phyloP scores from a whole-genome alignment of 2,329 filamentous ascomycete species.

The Fusarium sp. region DNA sequence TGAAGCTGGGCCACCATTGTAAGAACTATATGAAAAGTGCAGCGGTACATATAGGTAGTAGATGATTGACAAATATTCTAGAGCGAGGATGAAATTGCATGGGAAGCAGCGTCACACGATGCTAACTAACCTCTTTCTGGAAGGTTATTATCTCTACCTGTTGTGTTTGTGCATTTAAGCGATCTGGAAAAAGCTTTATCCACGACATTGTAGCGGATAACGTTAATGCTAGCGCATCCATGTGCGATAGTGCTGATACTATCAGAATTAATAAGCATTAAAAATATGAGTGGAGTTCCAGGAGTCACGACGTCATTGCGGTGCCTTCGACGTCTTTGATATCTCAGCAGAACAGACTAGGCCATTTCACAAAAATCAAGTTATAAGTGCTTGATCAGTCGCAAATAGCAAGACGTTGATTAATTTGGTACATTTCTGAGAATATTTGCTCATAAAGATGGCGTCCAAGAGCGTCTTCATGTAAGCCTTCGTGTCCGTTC shows the following conservation, averaged over 20 bases:
- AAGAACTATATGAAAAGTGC: too few relatives aligned
- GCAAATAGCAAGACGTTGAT: too few relatives aligned
- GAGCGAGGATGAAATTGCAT: neutral
- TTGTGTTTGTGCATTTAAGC: neutral
- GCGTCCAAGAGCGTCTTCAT: slow-evolving; percentile 20
- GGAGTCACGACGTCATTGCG: slow-evolving; percentile 10
- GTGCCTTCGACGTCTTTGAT: slow-evolving; percentile 16
- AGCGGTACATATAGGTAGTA: too few relatives aligned
- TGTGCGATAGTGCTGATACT: accelerated
- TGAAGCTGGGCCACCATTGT: too few relatives aligned
- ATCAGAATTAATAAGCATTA: neutral
- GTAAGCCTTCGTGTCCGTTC: accelerated
- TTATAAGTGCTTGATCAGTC: neutral
- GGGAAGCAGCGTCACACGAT: neutral
- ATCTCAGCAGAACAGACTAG: neutral
- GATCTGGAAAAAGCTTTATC: neutral
- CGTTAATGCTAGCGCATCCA: neutral
- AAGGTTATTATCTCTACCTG: neutral
- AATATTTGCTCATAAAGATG: neutral
- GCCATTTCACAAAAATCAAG: neutral
- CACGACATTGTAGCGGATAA: accelerated
- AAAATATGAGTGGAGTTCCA: neutral
- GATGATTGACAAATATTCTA: neutral
- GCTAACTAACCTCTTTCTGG: neutral
- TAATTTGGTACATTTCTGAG: too few relatives aligned